These are phyloP conservation scores for Ascoidea asiatica DNA, from an alignment of 805 yeast genomes.

Conservation along the genomic window DNA sequence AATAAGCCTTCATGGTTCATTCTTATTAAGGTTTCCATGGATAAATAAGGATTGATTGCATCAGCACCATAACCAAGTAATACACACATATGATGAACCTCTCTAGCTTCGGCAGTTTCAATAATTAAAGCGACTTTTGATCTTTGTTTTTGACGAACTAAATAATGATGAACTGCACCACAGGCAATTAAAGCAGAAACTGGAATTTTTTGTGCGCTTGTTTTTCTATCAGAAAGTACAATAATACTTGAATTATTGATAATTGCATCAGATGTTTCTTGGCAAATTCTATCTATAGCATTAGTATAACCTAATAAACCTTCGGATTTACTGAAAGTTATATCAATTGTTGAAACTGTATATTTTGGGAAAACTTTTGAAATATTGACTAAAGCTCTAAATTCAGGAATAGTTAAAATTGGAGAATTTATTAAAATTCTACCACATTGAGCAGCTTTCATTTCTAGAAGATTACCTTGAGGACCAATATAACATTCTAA, in stretches of 20 bases:
- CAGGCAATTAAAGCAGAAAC: conserved; percentile 84
- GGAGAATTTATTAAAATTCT: conserved; percentile 77
- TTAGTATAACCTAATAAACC: conserved; percentile 78
- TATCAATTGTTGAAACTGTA: conserved; percentile 74
- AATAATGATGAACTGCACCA: conserved; percentile 94
- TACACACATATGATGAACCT: conserved; percentile 92
- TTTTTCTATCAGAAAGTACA: conserved; percentile 58
- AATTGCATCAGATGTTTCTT: conserved; percentile 77
- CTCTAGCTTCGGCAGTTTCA: conserved; percentile 96
- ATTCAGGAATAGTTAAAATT: conserved; percentile 58
- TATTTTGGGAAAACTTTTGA: conserved; percentile 71
- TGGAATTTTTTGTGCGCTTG: conserved; percentile 53
- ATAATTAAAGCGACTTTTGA: conserved; percentile 84
- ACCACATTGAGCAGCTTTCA: conserved; percentile 86
- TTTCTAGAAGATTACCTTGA: conserved; percentile 91
- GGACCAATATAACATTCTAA: conserved; percentile 96
- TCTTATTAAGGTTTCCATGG: conserved; percentile 75
- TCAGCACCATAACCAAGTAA: conserved; percentile 96
- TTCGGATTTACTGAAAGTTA: conserved; percentile 71
- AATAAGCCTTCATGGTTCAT: conserved; percentile 73
- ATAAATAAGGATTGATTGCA: conserved; percentile 88
- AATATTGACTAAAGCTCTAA: conserved; percentile 62
- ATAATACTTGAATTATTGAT: conserved; percentile 62
- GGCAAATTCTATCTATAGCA: conserved; percentile 78
- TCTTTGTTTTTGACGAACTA: conserved; percentile 91